phyloP scores from a whole-genome alignment of 352 stramenopile species.

The Phytophthora ramorum region DNA sequence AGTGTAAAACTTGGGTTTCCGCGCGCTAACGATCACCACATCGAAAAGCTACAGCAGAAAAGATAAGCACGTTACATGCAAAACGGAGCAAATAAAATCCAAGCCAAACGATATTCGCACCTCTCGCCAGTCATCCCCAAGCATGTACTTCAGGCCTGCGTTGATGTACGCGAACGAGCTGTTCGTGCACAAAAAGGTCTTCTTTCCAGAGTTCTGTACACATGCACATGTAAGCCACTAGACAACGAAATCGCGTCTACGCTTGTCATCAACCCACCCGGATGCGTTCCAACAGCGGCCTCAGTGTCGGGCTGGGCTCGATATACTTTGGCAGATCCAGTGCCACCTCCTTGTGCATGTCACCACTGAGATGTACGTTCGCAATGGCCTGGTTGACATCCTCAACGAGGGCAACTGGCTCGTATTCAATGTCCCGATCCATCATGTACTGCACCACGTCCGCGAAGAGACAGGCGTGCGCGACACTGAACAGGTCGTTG shows the following conservation, averaged over 20 bases:
- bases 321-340: slow-evolving; percentile 88
- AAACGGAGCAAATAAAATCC: not conserved
- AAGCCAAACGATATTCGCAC: slow-evolving; percentile 17
- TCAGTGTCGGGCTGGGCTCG: slow-evolving; percentile 87
- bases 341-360: slow-evolving; percentile 93
- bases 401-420: slow-evolving; percentile 86
- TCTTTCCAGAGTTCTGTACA: slow-evolving; percentile 81
- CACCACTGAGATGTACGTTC: slow-evolving; percentile 91
- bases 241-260: not conserved
- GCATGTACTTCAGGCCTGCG: slow-evolving; percentile 91
- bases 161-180: slow-evolving; percentile 95
- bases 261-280: slow-evolving; percentile 24
- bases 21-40: slow-evolving; percentile 88
- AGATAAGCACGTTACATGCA: not conserved
- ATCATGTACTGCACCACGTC: slow-evolving; percentile 95
- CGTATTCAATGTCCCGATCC: slow-evolving; percentile 90
- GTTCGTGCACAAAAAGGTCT: slow-evolving; percentile 94
- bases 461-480: slow-evolving; percentile 94
- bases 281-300: slow-evolving; percentile 83
- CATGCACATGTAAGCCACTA: not conserved
- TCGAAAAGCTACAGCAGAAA: slow-evolving; percentile 76
- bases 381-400: slow-evolving; percentile 90
- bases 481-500: slow-evolving; percentile 95
- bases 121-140: slow-evolving; percentile 91
- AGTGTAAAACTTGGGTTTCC: slow-evolving; percentile 95